Evolutionary conservation across 1,284 basidiomycete species (phyloP), one percentile per base, ranked within the genome.

Genomic region (Marasmius fiardii): DNA sequence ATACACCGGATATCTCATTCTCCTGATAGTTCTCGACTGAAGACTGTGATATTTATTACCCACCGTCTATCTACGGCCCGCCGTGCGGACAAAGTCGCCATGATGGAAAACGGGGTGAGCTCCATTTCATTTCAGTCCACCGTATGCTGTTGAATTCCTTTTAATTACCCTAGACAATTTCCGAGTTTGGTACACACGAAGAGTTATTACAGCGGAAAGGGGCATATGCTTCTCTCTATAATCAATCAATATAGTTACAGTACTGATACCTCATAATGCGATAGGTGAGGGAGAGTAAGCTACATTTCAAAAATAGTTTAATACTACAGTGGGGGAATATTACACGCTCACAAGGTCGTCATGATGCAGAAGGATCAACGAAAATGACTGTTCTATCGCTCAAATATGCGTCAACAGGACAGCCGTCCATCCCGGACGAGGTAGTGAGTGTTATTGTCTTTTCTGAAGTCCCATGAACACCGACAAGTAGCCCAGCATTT

Each of bases 401-500:
- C 55, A 90, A 72, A 60, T 81, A 77, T 24, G 87, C 89, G 66
- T 92, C 89, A 12, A 90, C 79, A 18, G 77, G 76, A 43, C 70
- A 77, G 31, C 73, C 76, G 39, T 86, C 82, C 43, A 73, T 67
- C 23, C 72, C 66, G 43, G 75, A 68, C 23, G 72, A 69, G 41
- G 73, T 71, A 49, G 71, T 73, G 49, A 81, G 67, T 50, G 69
- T 66, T 45, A 69, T 67, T 11, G 82, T 67, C 39, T 79, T 76
- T 26, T 79, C 74, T 26, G 73, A 67, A 23, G 78, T 72, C 6
- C 90, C 91, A 66, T 90, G 91, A 28, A 91, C 83, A 16, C 91
- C 90, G 56, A 97, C 81, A 51, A 98, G 74, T 53, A 97, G 77
- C n/a, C 94, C 93, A 20, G 89, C 85, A 65, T 93, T 93, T 65